These are phyloP conservation scores for Arachis stenosperma DNA, from an alignment of 306 rosid species.

Conservation along the genomic window DNA sequence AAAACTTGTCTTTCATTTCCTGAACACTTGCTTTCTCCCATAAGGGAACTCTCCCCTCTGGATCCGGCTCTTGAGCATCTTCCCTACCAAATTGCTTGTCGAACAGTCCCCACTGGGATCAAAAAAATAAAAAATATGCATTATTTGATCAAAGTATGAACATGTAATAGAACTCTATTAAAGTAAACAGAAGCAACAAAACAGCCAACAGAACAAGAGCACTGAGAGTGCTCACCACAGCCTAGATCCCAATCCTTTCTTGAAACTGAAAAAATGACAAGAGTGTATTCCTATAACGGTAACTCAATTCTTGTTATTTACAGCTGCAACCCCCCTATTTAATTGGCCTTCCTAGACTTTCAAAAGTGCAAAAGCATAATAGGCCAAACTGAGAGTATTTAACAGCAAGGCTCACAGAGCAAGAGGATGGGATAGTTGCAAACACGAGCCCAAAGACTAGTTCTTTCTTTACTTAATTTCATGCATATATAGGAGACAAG, in stretches of 20 bases:
- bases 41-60: constrained; percentile 86
- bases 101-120: constrained; percentile 86
- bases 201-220: too few species aligned
- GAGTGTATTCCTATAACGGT: too few species aligned
- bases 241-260: too few species aligned
- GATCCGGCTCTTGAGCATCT: constrained; percentile 92
- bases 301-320: too few species aligned
- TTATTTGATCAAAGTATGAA: constrained; percentile 12
- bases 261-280: too few species aligned
- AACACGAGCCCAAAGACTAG: background rate
- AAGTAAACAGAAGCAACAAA: too few species aligned
- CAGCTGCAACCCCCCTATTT: too few species aligned
- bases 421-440: background rate
- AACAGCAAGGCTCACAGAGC: background rate
- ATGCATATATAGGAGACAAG: too few species aligned
- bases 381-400: constrained; percentile 1
- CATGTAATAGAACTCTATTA: too few species aligned
- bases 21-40: constrained; percentile 87
- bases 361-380: constrained; percentile 3
- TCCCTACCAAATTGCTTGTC: constrained; percentile 81
- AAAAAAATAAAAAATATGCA: constrained; percentile 30
- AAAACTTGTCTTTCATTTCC: constrained; percentile 89
- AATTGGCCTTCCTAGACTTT: too few species aligned
- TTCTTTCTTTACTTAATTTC: background rate
- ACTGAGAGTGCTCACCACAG: too few species aligned